phyloP scores from a whole-genome alignment of 345 rosid genomes.

The Leavenworthia alabamica region DNA sequence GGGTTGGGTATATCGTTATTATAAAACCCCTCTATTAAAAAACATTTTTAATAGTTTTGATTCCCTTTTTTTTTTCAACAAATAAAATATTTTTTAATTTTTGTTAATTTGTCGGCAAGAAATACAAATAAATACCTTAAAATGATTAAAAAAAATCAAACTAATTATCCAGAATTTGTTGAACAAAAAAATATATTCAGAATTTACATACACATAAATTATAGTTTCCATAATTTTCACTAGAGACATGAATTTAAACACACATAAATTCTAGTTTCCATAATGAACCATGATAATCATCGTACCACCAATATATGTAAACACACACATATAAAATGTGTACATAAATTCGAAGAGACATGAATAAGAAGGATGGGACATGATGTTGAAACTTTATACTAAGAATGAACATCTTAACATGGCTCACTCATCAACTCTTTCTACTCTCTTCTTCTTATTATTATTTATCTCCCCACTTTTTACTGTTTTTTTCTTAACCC shows the following conservation, averaged over 20 bases:
- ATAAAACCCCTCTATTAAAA: not conserved
- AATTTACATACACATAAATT: not conserved
- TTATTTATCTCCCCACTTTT: slow-evolving; percentile 1
- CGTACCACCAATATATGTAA: slow-evolving; percentile 1
- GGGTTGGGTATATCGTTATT: not conserved
- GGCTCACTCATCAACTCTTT: slow-evolving; percentile 34
- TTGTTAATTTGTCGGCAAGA: not conserved
- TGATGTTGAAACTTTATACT: slow-evolving; percentile 32
- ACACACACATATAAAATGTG: slow-evolving; percentile 2
- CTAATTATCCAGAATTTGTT: not conserved
- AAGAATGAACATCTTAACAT: slow-evolving; percentile 44
- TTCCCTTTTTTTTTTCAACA: not conserved
- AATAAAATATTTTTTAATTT: not conserved
- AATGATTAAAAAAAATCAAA: not conserved
- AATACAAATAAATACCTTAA: not conserved
- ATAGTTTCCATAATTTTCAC: not conserved
- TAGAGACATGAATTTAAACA: no score
- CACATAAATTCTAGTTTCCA: no score
- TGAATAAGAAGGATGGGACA: slow-evolving; percentile 31
- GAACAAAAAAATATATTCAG: no score
- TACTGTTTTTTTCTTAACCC: not conserved
- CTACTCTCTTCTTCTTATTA: not conserved
- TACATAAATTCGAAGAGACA: slow-evolving; percentile 26
- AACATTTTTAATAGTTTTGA: not conserved
- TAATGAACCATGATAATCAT: slow-evolving; percentile 8